phyloP scores from a whole-genome alignment of 306 rosid genomes.

The Begonia peltatifolia region DNA sequence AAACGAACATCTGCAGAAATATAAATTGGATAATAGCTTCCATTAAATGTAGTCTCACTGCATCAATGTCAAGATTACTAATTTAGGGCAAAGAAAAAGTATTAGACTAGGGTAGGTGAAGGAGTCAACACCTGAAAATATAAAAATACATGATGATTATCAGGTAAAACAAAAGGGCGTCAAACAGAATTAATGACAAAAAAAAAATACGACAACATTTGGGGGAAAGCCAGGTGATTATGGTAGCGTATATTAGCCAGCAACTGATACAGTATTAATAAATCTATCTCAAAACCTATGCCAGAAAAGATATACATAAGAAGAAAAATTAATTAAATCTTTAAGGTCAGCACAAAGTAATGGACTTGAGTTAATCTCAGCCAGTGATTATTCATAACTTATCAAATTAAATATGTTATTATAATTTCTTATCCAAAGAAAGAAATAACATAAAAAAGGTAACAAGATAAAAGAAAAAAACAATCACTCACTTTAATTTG shows the following conservation, averaged over 20 bases:
- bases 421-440: not conserved
- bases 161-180: not conserved
- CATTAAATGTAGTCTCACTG: conserved; percentile 7
- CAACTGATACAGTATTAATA: too few species aligned
- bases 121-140: not conserved
- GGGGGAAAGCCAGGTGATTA: too few species aligned
- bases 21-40: conserved; percentile 11
- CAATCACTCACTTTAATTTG: conserved; percentile 60
- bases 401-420: too few species aligned
- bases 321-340: too few species aligned
- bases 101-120: conserved; percentile 6
- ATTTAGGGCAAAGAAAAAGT: not conserved
- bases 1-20: conserved; percentile 82
- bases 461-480: conserved; percentile 4
- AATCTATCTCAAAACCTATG: too few species aligned
- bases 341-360: too few species aligned
- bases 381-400: too few species aligned
- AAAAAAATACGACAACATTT: too few species aligned
- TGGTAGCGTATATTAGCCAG: too few species aligned
- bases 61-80: conserved; percentile 7
- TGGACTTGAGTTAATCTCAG: too few species aligned
- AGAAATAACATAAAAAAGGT: not conserved
- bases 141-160: not conserved
- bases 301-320: too few species aligned
- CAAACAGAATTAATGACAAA: too few species aligned